Percentiles rank a stretch among this genome's conserved stretches.
Conservation (phyloP, 2,329 filamentous ascomycete genomes). For the Chalaropsis ovoidea region DNA sequence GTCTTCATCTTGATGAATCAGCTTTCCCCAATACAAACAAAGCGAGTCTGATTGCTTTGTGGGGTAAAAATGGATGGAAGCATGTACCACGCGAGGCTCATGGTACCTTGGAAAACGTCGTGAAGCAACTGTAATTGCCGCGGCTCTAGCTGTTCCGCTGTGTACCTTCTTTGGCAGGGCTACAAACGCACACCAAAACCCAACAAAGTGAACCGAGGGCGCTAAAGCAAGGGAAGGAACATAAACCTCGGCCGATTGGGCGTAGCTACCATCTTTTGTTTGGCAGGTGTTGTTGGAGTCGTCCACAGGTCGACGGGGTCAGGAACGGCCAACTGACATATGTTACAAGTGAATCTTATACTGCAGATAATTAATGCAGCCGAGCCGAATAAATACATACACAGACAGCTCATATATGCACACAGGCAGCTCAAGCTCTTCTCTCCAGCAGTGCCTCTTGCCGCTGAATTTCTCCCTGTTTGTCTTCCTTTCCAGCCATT, state of each 20-base stretch:
- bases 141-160: not conserved
- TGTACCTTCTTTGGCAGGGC: not conserved
- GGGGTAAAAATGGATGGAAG: not conserved
- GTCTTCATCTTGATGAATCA: not conserved
- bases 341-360: not conserved
- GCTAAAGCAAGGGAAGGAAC: conserved; percentile 22
- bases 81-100: not conserved
- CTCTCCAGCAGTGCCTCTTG: not conserved
- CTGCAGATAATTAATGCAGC: not conserved
- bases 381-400: not conserved
- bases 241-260: conserved; percentile 19
- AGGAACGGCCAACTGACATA: not conserved
- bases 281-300: conserved; percentile 5
- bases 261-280: not conserved
- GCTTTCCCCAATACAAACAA: not conserved
- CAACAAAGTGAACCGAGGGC: conserved; percentile 21
- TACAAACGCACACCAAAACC: not conserved
- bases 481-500: conserved; percentile 23
- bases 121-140: not conserved
- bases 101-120: not conserved
- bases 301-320: not conserved
- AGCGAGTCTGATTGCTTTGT: not conserved
- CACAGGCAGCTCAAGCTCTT: not conserved
- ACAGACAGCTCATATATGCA: not conserved
- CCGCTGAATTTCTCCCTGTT: conserved; percentile 7